Conservation (phyloP, 495 filamentous ascomycete species). For the Trichoderma erinaceum region DNA sequence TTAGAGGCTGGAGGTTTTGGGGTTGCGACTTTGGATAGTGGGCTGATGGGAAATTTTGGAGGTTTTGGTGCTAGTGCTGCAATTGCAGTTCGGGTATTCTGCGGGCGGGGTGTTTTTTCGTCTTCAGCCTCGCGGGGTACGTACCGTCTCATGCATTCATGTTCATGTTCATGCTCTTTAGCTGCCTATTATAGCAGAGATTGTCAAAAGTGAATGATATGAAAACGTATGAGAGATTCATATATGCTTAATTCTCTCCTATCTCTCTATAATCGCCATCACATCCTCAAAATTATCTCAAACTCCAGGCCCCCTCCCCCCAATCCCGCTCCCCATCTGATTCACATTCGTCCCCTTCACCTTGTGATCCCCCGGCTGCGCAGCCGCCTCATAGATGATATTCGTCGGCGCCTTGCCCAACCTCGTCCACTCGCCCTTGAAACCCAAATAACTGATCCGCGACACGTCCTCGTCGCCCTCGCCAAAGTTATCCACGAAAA, state of each 20-base stretch:
- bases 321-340: conserved; percentile 44
- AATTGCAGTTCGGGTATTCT: conserved; percentile 7
- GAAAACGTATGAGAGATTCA: not conserved
- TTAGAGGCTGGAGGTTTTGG: not conserved
- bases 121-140: conserved; percentile 8
- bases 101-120: not conserved
- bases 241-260: not conserved
- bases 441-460: conserved; percentile 74
- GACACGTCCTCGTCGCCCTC: conserved; percentile 70
- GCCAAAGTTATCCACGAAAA: conserved; percentile 71
- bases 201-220: too few relatives aligned
- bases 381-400: conserved; percentile 87
- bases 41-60: conserved; percentile 17
- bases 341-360: conserved; percentile 42
- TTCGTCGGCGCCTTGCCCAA: conserved; percentile 75
- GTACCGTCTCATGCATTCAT: not conserved
- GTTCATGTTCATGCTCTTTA: too few relatives aligned
- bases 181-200: too few relatives aligned
- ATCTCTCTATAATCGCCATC: not conserved
- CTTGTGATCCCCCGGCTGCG: conserved; percentile 81
- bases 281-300: not conserved
- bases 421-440: conserved; percentile 88
- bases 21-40: not conserved
- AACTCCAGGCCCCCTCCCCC: conserved; percentile 21
- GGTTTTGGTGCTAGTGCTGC: not conserved